Evolutionary conservation across 805 yeast genomes (phyloP).

Genomic region (Metschnikowia baotianmanensis): DNA sequence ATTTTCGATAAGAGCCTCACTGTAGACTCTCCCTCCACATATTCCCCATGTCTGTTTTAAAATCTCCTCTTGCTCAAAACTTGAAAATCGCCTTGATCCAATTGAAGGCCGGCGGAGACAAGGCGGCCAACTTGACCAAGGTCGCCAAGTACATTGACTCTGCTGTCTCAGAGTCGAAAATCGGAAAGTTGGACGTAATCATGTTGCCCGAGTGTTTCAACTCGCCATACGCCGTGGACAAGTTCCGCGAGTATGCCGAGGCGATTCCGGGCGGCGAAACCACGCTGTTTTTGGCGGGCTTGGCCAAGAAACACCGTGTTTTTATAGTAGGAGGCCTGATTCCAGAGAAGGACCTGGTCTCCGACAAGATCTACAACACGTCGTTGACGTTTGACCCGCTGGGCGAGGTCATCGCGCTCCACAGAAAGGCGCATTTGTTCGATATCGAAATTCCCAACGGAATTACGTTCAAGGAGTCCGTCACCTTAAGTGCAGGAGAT

Average conservation of each 20-base stretch:
- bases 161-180: conserved; percentile 46
- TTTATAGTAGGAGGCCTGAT: conserved; percentile 87
- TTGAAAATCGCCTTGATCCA: conserved; percentile 84
- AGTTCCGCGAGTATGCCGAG: conserved; percentile 88
- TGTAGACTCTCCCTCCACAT: too few species aligned
- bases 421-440: conserved; percentile 86
- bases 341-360: conserved; percentile 60
- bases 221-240: conserved; percentile 86
- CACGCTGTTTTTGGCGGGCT: conserved; percentile 54
- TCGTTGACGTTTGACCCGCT: conserved; percentile 65
- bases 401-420: conserved; percentile 83
- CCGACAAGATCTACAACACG: conserved; percentile 60
- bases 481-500: conserved; percentile 71
- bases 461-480: conserved; percentile 82
- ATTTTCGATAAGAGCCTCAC: too few species aligned
- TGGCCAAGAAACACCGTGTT: conserved; percentile 66
- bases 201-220: conserved; percentile 96
- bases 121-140: conserved; percentile 68
- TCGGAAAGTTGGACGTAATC: conserved; percentile 56
- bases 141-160: conserved; percentile 61
- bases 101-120: conserved; percentile 77
- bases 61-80: conserved; percentile 48
- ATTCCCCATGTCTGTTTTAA: conserved; percentile 23
- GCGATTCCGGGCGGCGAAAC: conserved; percentile 73
- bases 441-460: conserved; percentile 92